A percentile compares a stretch with the other conserved stretches of the same genome.
Conservation (phyloP, 768 basidiomycete genomes). For the Asterophora parasitica region DNA sequence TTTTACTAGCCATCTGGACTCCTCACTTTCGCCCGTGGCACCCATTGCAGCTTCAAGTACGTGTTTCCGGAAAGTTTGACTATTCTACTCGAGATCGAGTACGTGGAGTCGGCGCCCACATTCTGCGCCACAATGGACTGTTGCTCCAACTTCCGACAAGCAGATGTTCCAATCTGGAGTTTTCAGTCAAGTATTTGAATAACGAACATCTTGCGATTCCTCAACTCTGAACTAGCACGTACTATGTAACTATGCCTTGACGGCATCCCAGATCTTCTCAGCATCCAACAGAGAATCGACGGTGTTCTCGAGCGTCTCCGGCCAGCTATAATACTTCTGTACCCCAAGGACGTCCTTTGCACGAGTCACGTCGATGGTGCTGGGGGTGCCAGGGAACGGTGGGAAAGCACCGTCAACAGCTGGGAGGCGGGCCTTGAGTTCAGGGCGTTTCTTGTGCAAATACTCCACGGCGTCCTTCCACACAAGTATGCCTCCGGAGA, state of each 20-base stretch:
- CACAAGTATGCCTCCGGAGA: conserved; percentile 18
- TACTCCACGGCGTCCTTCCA: conserved; percentile 20
- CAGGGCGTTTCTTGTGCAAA: conserved; percentile 22
- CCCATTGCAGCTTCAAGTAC: too few relatives aligned
- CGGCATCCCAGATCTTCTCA: conserved; percentile 14
- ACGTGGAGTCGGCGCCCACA: too few relatives aligned
- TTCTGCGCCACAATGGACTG: too few relatives aligned
- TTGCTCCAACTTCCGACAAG: too few relatives aligned
- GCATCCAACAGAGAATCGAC: conserved; percentile 14
- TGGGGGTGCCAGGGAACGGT: conserved; percentile 7
- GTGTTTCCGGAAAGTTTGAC: too few relatives aligned
- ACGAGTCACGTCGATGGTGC: conserved; percentile 12
- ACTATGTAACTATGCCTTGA: background rate
- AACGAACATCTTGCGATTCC: too few relatives aligned
- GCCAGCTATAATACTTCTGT: conserved; percentile 14
- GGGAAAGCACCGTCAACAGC: conserved; percentile 4
- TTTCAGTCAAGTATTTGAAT: too few relatives aligned
- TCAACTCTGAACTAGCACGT: too few relatives aligned
- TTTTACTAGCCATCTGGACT: too few relatives aligned
- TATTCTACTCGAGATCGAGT: too few relatives aligned
- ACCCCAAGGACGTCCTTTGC: conserved; percentile 13
- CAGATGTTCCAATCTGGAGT: too few relatives aligned
- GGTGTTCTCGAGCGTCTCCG: conserved; percentile 11
- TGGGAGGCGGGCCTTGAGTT: conserved; percentile 19
- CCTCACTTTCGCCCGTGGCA: too few relatives aligned